These are phyloP conservation scores for Allium fistulosum DNA, from an alignment of 106 monocot species.

Conservation along the genomic window DNA sequence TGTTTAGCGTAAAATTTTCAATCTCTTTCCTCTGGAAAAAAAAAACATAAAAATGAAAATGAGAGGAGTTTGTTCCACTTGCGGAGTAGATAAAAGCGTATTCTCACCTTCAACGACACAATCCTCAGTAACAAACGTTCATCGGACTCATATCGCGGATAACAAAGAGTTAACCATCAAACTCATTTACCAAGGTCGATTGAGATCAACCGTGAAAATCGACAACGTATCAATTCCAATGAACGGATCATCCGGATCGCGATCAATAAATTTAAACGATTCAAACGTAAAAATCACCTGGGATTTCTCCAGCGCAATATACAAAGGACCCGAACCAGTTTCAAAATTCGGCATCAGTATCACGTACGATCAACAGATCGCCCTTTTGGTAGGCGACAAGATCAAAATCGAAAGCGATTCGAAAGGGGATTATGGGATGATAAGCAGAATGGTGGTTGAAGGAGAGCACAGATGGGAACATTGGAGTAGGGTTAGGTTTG, in stretches of 20 bases:
- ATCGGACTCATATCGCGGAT: conserved; percentile 29
- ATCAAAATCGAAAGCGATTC: background rate
- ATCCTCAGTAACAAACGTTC: conserved; percentile 38
- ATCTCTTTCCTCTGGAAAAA: too few relatives aligned
- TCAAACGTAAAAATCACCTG: conserved; percentile 22
- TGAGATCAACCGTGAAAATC: conserved; percentile 32
- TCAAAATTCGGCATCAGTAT: conserved; percentile 40
- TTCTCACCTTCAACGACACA: conserved; percentile 1
- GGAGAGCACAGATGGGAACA: conserved; percentile 5
- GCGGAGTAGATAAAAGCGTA: background rate
- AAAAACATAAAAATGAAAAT: background rate
- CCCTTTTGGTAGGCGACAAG: conserved; percentile 32
- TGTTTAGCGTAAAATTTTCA: too few relatives aligned
- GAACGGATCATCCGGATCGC: background rate
- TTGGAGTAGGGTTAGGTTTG: conserved; percentile 36
- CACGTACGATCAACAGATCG: conserved; percentile 25
- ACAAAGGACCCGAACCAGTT: conserved; percentile 28
- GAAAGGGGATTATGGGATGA: background rate
- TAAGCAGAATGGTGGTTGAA: conserved; percentile 25
- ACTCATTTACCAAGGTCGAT: conserved; percentile 55
- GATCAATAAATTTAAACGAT: conserved; percentile 1
- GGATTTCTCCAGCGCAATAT: conserved; percentile 52
- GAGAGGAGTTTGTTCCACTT: conserved; percentile 6
- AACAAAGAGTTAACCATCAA: conserved; percentile 38
- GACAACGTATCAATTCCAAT: conserved; percentile 14